Evolutionary conservation across 768 basidiomycete species (phyloP).

Genomic region (Collybia sordida): DNA sequence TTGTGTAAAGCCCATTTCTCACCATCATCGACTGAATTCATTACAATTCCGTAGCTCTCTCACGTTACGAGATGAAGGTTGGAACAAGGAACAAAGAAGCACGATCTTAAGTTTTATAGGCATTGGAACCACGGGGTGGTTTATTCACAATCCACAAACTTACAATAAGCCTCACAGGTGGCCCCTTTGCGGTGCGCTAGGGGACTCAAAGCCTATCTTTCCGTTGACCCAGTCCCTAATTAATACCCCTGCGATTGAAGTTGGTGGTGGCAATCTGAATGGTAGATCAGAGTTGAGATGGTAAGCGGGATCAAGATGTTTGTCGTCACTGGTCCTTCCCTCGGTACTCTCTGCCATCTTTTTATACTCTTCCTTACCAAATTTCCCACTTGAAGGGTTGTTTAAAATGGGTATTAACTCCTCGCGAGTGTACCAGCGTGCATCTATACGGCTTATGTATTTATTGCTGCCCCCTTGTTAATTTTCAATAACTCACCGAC

Average conservation of each 20-base stretch:
- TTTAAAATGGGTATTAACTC: slow-evolving; percentile 66
- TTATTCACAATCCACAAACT: neutral
- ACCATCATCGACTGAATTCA: too few species aligned
- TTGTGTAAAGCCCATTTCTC: too few species aligned
- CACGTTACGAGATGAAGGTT: slow-evolving; percentile 12
- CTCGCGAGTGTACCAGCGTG: slow-evolving; percentile 81
- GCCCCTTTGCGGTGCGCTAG: slow-evolving; percentile 5
- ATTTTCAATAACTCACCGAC: slow-evolving; percentile 51
- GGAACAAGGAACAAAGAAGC: slow-evolving; percentile 15
- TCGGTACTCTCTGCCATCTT: slow-evolving; percentile 42
- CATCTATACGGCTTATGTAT: slow-evolving; percentile 52
- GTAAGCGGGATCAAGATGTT: slow-evolving; percentile 13
- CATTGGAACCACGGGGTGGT: slow-evolving; percentile 5
- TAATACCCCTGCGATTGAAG: slow-evolving; percentile 83
- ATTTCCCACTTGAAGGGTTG: slow-evolving; percentile 50
- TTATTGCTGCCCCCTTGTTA: neutral
- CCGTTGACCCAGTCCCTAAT: slow-evolving; percentile 80
- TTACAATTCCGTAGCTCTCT: too few species aligned
- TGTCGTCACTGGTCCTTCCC: slow-evolving; percentile 22
- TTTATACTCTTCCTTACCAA: slow-evolving; percentile 50
- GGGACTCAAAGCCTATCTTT: slow-evolving; percentile 38
- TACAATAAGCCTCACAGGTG: slow-evolving; percentile 1
- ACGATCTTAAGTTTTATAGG: too few species aligned
- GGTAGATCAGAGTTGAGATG: slow-evolving; percentile 39
- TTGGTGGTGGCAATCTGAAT: slow-evolving; percentile 74